Evolutionary conservation across 805 yeast species (phyloP).

Genomic region (Hemisphaericaspora nanyangensis): DNA sequence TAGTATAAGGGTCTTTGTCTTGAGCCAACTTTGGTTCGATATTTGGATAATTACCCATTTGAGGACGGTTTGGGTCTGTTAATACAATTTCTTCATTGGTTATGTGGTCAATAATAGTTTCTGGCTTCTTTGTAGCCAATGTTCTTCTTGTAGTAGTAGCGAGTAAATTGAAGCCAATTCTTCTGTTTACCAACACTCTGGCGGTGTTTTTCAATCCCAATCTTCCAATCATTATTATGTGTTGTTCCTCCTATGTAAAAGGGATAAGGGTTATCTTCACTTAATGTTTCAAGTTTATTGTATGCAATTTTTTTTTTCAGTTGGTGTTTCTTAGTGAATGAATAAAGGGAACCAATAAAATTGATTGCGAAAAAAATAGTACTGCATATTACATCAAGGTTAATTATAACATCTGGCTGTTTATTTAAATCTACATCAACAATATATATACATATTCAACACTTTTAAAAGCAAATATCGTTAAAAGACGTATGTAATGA

Average conservation of each 20-base stretch:
- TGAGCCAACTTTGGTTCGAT: conserved; percentile 59
- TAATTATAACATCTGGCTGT: too few relatives aligned
- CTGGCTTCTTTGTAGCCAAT: conserved; percentile 1
- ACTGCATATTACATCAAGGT: background rate
- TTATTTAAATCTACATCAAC: too few relatives aligned
- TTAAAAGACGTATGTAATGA: too few relatives aligned
- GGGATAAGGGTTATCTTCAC: too few relatives aligned
- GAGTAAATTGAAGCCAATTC: background rate
- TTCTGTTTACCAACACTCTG: background rate
- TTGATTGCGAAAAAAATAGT: conserved; percentile 14
- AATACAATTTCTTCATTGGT: conserved; percentile 37
- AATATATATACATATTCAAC: too few relatives aligned
- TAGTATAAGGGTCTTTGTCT: conserved; percentile 63
- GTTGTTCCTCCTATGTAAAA: too few relatives aligned
- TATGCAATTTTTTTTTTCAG: background rate
- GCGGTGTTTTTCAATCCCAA: conserved; percentile 6
- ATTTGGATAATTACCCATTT: conserved; percentile 58
- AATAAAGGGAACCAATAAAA: conserved; percentile 15
- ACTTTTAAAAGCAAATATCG: too few relatives aligned
- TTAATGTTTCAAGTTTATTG: background rate
- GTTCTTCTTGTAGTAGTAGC: background rate
- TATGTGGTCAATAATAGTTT: conserved; percentile 35
- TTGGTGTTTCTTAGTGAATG: too few relatives aligned
- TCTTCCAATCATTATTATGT: conserved; percentile 8
- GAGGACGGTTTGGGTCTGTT: conserved; percentile 41